Conservation (phyloP, 768 basidiomycete species). For the Piloderma croceum region DNA sequence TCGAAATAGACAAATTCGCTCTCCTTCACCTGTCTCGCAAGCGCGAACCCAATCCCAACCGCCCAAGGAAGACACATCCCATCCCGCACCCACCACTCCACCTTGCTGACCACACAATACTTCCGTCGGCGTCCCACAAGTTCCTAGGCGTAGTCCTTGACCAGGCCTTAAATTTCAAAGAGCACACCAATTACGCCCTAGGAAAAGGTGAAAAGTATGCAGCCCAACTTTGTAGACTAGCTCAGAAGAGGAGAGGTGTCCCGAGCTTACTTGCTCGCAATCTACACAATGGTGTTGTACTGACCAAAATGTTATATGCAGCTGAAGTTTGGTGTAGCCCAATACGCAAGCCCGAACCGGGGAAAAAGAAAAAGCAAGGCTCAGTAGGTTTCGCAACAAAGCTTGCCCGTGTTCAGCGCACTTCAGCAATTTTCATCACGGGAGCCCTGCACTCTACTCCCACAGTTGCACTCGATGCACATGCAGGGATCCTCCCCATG, state of each 20-base stretch:
- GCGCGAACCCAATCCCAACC: constrained; percentile 3
- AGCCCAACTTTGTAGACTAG: constrained; percentile 6
- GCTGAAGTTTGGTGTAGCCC: no score
- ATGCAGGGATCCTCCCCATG: no score
- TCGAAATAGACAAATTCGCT: no score
- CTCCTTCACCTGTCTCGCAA: constrained; percentile 4
- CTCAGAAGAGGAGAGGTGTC: constrained; percentile 6
- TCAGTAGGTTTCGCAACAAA: no score
- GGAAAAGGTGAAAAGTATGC: constrained; percentile 17
- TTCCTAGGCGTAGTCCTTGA: constrained; percentile 29
- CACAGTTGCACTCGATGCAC: no score
- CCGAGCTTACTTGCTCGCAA: not conserved
- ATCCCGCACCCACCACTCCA: constrained; percentile 3
- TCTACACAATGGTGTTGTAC: no score
- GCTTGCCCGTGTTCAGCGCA: no score
- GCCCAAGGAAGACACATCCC: constrained; percentile 1
- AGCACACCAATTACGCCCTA: constrained; percentile 15
- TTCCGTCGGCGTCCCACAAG: constrained; percentile 12
- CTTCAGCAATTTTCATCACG: no score
- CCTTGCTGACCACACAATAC: constrained; percentile 12
- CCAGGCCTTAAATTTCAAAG: constrained; percentile 20
- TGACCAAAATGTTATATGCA: no score
- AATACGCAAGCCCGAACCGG: no score
- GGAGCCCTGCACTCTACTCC: no score
- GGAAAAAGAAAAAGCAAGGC: no score